Percentiles rank a stretch among this genome's conserved stretches.
These are phyloP conservation scores for Chloris gayana DNA, from an alignment of 176 grass and related monocot genomes.

Conservation along the genomic window DNA sequence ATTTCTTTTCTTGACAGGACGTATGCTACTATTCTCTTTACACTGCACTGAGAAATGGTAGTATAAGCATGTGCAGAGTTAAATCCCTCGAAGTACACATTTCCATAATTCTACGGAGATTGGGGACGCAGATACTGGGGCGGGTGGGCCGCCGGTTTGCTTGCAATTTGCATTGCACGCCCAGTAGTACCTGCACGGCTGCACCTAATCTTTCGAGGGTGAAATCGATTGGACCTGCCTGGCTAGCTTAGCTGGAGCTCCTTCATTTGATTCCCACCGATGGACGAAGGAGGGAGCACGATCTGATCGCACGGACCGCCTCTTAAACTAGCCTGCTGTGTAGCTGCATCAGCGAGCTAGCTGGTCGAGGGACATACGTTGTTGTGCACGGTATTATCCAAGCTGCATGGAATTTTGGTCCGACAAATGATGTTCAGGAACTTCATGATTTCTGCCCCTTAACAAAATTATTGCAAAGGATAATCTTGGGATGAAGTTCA, in stretches of 20 bases:
- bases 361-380: not conserved
- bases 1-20: no score
- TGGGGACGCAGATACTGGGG: not conserved
- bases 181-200: not conserved
- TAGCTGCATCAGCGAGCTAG: not conserved
- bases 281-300: conserved; percentile 8
- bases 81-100: not conserved
- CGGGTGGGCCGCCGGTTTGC: not conserved
- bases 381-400: not conserved
- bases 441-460: not conserved
- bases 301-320: conserved; percentile 37
- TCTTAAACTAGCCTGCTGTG: conserved; percentile 4
- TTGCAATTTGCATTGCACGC: not conserved
- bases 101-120: not conserved
- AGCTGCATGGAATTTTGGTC: not conserved
- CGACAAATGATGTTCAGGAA: not conserved
- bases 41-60: not conserved
- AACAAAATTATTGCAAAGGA: not conserved
- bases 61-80: not conserved
- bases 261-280: conserved; percentile 12
- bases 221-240: conserved; percentile 20
- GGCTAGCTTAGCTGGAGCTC: conserved; percentile 19
- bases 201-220: not conserved
- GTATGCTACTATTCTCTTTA: not conserved
- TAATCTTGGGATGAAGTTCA: not conserved